Conservation (phyloP, 495 filamentous ascomycete species). For the Penicillium antarcticum region DNA sequence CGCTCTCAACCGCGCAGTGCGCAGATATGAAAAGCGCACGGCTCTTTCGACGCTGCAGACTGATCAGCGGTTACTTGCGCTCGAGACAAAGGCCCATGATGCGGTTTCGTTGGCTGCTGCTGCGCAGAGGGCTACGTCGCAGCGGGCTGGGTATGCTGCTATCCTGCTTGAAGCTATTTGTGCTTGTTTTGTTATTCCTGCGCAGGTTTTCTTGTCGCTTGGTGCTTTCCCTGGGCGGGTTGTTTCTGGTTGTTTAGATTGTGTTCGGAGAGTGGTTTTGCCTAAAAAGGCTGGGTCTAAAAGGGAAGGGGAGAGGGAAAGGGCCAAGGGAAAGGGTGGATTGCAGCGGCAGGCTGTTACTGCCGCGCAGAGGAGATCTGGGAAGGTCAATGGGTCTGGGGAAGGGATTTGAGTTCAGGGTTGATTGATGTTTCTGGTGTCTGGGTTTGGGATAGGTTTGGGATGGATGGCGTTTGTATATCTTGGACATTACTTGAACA, state of each 20-base stretch:
- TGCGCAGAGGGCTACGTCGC: slow-evolving; percentile 50
- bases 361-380: too few species aligned
- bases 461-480: too few species aligned
- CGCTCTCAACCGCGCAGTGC: slow-evolving; percentile 81
- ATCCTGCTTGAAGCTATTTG: slow-evolving; percentile 26
- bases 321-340: neutral
- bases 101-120: slow-evolving; percentile 76
- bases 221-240: slow-evolving; percentile 22
- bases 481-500: too few species aligned
- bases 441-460: too few species aligned
- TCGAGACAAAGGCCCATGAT: slow-evolving; percentile 71
- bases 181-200: slow-evolving; percentile 26
- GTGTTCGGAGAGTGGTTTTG: slow-evolving; percentile 10
- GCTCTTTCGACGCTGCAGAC: slow-evolving; percentile 68
- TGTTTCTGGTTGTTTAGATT: slow-evolving; percentile 14
- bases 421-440: too few species aligned
- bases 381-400: too few species aligned
- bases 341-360: too few species aligned
- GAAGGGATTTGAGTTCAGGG: too few species aligned
- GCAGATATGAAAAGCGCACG: slow-evolving; percentile 90
- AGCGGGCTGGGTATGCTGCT: slow-evolving; percentile 18
- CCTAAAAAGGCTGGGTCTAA: slow-evolving; percentile 17
- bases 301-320: neutral
- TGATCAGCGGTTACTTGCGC: slow-evolving; percentile 65
- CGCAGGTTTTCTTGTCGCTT: slow-evolving; percentile 23